Percentiles rank a stretch among this genome's conserved stretches.
These are phyloP conservation scores for Pisolithus marmoratus DNA, from an alignment of 768 basidiomycete genomes.

Conservation along the genomic window DNA sequence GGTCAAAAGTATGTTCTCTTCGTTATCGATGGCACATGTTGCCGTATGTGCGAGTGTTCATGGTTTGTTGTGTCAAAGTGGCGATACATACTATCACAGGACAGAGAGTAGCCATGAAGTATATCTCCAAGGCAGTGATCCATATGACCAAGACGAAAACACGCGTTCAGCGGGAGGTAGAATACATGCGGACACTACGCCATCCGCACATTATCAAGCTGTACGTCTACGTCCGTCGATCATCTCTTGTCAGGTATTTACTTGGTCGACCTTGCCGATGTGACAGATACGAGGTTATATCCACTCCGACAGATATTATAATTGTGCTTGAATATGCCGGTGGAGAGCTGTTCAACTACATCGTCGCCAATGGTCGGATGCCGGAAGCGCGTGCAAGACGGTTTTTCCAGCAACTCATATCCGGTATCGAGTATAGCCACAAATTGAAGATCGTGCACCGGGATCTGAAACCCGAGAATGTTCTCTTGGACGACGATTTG, in stretches of 20 bases:
- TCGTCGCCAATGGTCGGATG: constrained; percentile 92
- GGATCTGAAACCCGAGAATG: constrained; percentile 96
- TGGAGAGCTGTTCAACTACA: constrained; percentile 97
- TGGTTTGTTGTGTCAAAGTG: constrained; percentile 45
- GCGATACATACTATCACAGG: constrained; percentile 92
- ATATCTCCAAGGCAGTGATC: constrained; percentile 91
- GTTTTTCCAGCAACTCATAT: constrained; percentile 98
- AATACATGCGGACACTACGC: constrained; percentile 89
- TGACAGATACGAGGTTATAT: constrained; percentile 77
- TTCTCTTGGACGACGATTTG: constrained; percentile 76
- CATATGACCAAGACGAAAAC: constrained; percentile 87
- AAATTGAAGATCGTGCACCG: constrained; percentile 95
- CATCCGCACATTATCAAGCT: constrained; percentile 99
- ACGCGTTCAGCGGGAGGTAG: constrained; percentile 90
- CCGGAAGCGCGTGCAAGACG: constrained; percentile 78
- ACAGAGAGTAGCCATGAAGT: constrained; percentile 96
- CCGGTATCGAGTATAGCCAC: constrained; percentile 96
- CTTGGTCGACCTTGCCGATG: constrained; percentile 4
- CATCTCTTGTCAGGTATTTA: neutral
- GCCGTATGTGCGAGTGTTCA: constrained; percentile 8
- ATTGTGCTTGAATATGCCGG: constrained; percentile 97
- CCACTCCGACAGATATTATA: constrained; percentile 92
- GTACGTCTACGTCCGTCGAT: constrained; percentile 38
- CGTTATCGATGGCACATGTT: constrained; percentile 10
- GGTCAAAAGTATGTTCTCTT: constrained; percentile 81